Evolutionary conservation across 805 yeast genomes (phyloP).

Genomic region (Kazachstania africana): DNA sequence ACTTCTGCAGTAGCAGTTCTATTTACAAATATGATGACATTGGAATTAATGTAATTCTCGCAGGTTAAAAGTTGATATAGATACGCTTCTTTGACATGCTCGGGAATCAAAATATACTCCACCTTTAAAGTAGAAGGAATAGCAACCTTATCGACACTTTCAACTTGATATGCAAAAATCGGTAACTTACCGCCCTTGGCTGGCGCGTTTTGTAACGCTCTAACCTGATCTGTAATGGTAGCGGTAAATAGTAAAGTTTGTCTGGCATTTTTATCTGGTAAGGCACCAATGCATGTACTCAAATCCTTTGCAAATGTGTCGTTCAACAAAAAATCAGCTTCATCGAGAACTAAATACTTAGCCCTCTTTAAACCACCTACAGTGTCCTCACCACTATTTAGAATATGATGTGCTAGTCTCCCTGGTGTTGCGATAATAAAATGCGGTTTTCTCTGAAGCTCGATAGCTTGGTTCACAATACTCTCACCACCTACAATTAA

Average conservation of each 20-base stretch:
- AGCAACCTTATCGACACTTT: conserved; percentile 52
- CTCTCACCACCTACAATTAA: conserved; percentile 94
- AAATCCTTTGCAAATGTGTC: conserved; percentile 75
- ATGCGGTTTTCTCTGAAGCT: conserved; percentile 76
- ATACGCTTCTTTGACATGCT: conserved; percentile 83
- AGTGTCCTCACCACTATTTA: conserved; percentile 76
- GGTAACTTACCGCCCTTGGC: conserved; percentile 40
- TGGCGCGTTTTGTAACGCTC: conserved; percentile 47
- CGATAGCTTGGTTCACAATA: conserved; percentile 77
- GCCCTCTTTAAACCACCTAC: conserved; percentile 43
- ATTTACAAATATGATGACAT: conserved; percentile 83
- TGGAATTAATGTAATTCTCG: conserved; percentile 49
- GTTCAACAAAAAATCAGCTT: conserved; percentile 86
- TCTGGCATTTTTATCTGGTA: conserved; percentile 62
- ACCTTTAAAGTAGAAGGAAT: conserved; percentile 64
- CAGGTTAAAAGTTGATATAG: conserved; percentile 55
- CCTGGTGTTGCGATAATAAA: conserved; percentile 97
- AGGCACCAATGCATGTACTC: conserved; percentile 51
- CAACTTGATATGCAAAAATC: conserved; percentile 27
- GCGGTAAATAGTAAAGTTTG: conserved; percentile 93
- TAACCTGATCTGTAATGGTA: conserved; percentile 86
- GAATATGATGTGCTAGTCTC: conserved; percentile 82
- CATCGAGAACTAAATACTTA: conserved; percentile 80
- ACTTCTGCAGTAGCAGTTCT: conserved; percentile 85
- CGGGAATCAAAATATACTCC: conserved; percentile 66